phyloP scores from a whole-genome alignment of 2,329 filamentous ascomycete genomes.

The Cyanodermella asteris region DNA sequence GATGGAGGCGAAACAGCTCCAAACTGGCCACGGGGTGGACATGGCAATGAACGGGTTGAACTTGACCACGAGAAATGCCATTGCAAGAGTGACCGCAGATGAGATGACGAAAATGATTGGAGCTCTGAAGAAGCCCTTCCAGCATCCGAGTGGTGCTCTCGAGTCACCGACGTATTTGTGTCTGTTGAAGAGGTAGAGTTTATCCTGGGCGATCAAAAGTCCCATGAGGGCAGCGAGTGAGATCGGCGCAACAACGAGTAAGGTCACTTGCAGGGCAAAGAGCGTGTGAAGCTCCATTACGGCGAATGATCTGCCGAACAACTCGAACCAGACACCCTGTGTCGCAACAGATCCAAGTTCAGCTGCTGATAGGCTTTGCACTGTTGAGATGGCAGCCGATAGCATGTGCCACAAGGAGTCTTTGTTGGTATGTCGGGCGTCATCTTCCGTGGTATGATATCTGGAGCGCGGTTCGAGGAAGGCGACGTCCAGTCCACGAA shows the following conservation, averaged over 20 bases:
- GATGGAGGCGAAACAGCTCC: constrained; percentile 65
- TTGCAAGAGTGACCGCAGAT: constrained; percentile 43
- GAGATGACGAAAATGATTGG: constrained; percentile 53
- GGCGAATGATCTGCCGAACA: constrained; percentile 62
- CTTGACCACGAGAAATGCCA: constrained; percentile 56
- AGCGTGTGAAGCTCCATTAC: constrained; percentile 61
- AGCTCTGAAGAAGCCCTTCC: constrained; percentile 66
- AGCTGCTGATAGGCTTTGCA: constrained; percentile 43
- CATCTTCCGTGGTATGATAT: constrained; percentile 85
- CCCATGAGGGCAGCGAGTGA: constrained; percentile 47
- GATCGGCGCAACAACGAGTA: constrained; percentile 62
- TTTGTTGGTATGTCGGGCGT: constrained; percentile 47
- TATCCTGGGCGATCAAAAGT: constrained; percentile 47
- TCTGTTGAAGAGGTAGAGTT: constrained; percentile 73
- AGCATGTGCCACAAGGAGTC: constrained; percentile 84
- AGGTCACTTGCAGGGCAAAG: constrained; percentile 67
- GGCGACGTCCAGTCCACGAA: constrained; percentile 76
- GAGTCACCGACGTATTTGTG: constrained; percentile 37
- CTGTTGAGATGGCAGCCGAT: constrained; percentile 56
- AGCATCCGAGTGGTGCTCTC: constrained; percentile 45
- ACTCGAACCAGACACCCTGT: constrained; percentile 76
- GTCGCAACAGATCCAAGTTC: constrained; percentile 42
- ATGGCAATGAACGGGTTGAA: constrained; percentile 83
- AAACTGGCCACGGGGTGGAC: constrained; percentile 69
- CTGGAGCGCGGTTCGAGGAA: constrained; percentile 70